Conservation (phyloP, 106 monocot species). For the Dendrobium huoshanense region DNA sequence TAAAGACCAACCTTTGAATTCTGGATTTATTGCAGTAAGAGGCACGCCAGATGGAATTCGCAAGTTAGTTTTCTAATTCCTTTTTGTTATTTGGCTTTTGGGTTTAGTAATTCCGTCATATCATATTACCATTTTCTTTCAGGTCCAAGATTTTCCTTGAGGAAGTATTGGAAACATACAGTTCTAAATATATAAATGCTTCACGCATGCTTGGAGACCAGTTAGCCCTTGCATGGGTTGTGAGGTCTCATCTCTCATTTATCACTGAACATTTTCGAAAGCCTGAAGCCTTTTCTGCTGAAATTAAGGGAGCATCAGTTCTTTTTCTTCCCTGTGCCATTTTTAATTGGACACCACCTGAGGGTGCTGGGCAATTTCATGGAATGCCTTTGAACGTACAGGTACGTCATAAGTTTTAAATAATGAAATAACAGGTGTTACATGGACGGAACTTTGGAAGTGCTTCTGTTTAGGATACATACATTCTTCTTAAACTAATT, state of each 20-base stretch:
- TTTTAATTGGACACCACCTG: constrained; percentile 99
- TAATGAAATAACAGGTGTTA: background rate
- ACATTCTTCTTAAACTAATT: background rate
- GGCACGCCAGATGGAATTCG: constrained; percentile 69
- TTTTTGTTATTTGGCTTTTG: background rate
- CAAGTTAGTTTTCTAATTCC: constrained; percentile 43
- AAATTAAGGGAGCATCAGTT: constrained; percentile 50
- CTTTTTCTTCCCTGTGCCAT: constrained; percentile 86
- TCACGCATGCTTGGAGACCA: constrained; percentile 98
- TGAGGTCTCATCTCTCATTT: constrained; percentile 59
- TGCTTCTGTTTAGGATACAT: background rate
- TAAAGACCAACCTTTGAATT: constrained; percentile 91
- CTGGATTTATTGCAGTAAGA: constrained; percentile 94
- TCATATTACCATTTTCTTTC: constrained; percentile 10
- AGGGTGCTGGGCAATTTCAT: constrained; percentile 98
- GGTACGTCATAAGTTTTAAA: constrained; percentile 32
- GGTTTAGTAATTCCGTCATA: background rate
- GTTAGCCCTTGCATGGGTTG: constrained; percentile 72
- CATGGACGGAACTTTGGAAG: background rate
- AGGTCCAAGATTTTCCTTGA: constrained; percentile 72
- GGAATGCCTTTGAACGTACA: constrained; percentile 94
- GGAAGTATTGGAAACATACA: constrained; percentile 70
- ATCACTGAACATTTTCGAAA: constrained; percentile 38
- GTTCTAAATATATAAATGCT: constrained; percentile 63
- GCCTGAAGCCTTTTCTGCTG: constrained; percentile 45